Evolutionary conservation across 116 monocot species (phyloP).

Genomic region (Iris pallida): DNA sequence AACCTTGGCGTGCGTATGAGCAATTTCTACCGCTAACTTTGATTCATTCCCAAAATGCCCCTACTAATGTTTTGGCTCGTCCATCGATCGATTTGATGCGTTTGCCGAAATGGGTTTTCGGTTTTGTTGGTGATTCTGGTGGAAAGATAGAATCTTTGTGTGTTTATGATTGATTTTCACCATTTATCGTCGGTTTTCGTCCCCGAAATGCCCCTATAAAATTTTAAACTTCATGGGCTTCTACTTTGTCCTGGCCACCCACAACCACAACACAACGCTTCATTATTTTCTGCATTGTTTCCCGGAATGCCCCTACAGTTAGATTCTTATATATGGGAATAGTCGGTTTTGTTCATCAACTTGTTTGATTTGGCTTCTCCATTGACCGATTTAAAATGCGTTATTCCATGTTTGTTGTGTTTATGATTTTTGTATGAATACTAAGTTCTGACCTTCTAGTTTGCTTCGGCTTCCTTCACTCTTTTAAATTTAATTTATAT

Average conservation of each 20-base stretch:
- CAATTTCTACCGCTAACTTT: background rate
- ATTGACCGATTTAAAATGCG: constrained; percentile 1
- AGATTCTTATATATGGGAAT: background rate
- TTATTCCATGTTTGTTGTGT: no score
- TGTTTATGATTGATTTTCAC: background rate
- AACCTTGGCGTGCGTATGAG: background rate
- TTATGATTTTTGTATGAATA: no score
- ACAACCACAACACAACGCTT: no score
- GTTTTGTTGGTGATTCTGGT: constrained; percentile 1
- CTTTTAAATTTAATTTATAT: no score
- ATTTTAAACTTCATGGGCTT: background rate
- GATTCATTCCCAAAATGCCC: background rate
- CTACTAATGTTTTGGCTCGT: background rate
- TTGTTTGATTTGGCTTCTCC: constrained; percentile 7
- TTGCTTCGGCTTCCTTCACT: no score
- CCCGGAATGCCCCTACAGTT: background rate
- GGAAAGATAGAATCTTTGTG: background rate
- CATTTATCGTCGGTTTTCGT: background rate
- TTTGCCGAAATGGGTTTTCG: constrained; percentile 1
- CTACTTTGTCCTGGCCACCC: background rate
- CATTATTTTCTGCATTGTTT: background rate
- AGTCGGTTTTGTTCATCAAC: background rate
- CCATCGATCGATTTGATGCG: background rate
- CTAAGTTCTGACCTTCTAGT: no score
- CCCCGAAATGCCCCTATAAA: background rate